phyloP scores from a whole-genome alignment of 2,329 filamentous ascomycete genomes.

The Immersiporthe knoxdaviesiana region DNA sequence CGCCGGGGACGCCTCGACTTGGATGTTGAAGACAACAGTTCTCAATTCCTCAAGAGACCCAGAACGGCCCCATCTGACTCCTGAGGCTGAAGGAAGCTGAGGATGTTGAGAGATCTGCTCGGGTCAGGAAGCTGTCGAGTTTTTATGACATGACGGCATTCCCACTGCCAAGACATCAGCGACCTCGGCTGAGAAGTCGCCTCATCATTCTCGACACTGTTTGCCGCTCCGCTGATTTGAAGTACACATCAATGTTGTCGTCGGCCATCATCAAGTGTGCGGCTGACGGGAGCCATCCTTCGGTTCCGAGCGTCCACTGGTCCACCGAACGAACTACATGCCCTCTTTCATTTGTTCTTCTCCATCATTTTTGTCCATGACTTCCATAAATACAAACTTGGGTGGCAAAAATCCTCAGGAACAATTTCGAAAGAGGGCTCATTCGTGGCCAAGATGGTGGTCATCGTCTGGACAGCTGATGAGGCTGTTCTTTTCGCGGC shows the following conservation, averaged over 20 bases:
- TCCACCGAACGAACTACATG: background rate
- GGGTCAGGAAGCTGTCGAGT: background rate
- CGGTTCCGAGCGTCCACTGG: background rate
- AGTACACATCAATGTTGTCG: background rate
- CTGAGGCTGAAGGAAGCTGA: background rate
- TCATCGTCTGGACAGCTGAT: slow-evolving; percentile 9
- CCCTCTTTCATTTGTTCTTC: background rate
- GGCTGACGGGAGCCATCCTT: background rate
- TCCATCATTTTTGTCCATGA: background rate
- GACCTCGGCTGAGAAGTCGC: no score
- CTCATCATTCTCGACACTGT: background rate
- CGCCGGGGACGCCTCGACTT: no score
- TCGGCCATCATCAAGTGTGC: background rate
- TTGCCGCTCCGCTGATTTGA: background rate
- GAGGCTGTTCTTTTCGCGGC: background rate
- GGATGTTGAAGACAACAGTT: background rate
- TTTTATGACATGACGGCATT: background rate
- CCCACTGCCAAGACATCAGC: background rate
- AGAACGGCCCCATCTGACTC: background rate
- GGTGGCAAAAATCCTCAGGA: background rate
- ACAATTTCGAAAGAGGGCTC: background rate
- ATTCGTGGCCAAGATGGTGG: background rate
- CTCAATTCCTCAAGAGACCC: background rate
- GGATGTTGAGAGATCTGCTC: background rate
- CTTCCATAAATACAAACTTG: background rate